A percentile compares a stretch with the other conserved stretches of the same genome.
Evolutionary conservation across 305 asterid species (phyloP).

Genomic region (Fraxinus platypoda): DNA sequence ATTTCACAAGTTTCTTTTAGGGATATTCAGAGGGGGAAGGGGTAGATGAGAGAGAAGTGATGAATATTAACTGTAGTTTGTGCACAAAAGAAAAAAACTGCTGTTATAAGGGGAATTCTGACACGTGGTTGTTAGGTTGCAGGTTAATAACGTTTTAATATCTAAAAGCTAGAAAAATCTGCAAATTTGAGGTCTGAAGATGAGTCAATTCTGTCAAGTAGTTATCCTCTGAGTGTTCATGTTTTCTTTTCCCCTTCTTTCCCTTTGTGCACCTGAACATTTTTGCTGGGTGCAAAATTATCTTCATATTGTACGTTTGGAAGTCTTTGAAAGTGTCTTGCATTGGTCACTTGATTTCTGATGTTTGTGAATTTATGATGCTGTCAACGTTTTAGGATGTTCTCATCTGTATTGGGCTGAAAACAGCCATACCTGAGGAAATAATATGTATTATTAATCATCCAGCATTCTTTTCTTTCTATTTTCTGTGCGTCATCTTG

Average conservation of each 20-base stretch:
- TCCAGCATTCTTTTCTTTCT: not conserved
- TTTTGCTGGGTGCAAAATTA: not conserved
- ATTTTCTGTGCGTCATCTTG: not conserved
- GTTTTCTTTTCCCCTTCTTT: not conserved
- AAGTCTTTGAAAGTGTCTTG: not conserved
- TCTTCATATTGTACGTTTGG: not conserved
- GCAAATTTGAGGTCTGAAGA: not conserved
- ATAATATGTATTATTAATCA: not conserved
- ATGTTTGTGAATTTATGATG: not conserved
- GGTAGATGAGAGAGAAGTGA: not conserved
- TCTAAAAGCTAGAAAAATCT: not conserved
- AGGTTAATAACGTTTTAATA: not conserved
- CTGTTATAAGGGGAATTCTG: not conserved
- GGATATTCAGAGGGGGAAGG: not conserved
- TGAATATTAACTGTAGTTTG: not conserved
- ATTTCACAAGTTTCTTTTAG: not conserved
- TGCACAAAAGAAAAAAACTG: not conserved
- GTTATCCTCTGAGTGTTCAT: not conserved
- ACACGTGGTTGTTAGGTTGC: constrained; percentile 1
- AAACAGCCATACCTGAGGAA: not conserved
- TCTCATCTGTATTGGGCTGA: not conserved
- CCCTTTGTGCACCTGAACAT: not conserved
- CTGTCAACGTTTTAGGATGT: constrained; percentile 5
- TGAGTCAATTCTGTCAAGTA: not conserved
- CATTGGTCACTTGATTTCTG: not conserved